Conservation (phyloP, 495 filamentous ascomycete genomes). For the Pyronema domesticum region DNA sequence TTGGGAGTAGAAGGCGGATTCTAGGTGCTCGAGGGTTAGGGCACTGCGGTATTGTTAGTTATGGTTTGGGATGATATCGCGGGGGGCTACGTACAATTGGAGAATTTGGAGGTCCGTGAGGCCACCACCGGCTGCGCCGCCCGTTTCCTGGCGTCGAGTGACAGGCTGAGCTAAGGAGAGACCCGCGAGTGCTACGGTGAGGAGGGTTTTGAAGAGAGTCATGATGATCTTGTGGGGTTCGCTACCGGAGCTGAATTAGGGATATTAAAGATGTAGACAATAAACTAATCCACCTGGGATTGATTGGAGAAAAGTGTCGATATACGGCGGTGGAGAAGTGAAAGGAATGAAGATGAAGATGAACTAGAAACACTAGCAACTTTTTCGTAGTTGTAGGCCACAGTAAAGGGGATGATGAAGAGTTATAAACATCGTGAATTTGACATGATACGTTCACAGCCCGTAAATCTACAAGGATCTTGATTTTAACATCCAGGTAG, state of each 20-base stretch:
- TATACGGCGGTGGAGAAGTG: not conserved
- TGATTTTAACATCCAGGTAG: too few relatives aligned
- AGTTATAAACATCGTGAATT: too few relatives aligned
- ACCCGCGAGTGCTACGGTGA: constrained; percentile 27
- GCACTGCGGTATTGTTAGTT: constrained; percentile 28
- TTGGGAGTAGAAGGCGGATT: constrained; percentile 42
- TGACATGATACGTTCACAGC: too few relatives aligned
- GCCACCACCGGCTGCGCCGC: constrained; percentile 33
- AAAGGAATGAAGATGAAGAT: not conserved
- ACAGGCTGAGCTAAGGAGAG: constrained; percentile 30
- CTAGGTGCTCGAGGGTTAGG: constrained; percentile 47
- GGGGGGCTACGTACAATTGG: constrained; percentile 40
- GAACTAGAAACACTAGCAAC: not conserved
- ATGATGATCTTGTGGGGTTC: constrained; percentile 29
- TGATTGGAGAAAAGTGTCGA: not conserved
- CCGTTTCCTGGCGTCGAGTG: constrained; percentile 34
- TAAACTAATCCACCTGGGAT: constrained; percentile 3
- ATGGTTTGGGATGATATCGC: not conserved
- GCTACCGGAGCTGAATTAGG: constrained; percentile 1
- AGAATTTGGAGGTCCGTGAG: constrained; percentile 49
- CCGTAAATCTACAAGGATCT: too few relatives aligned
- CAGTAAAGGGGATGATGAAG: too few relatives aligned
- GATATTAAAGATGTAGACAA: not conserved
- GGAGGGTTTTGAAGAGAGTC: constrained; percentile 27
- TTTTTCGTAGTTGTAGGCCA: too few relatives aligned